These are phyloP conservation scores for Penicillium mononematosum DNA, from an alignment of 495 filamentous ascomycete species.

Conservation along the genomic window DNA sequence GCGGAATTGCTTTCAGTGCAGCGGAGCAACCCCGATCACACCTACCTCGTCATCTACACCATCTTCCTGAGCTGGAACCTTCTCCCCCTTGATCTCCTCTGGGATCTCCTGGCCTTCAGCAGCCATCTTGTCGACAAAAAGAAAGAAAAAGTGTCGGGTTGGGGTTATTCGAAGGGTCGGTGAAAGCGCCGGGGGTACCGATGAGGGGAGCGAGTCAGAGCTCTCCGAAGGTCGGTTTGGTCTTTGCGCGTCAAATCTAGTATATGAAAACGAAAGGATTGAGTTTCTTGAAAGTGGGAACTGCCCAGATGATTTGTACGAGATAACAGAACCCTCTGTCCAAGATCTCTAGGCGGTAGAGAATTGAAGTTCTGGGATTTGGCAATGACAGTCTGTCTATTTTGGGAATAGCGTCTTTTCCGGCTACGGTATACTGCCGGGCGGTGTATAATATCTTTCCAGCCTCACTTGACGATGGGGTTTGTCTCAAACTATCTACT, in stretches of 20 bases:
- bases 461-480: background rate
- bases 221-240: constrained; percentile 15
- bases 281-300: background rate
- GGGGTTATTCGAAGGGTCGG: constrained; percentile 6
- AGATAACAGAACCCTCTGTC: constrained; percentile 22
- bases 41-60: constrained; percentile 49
- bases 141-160: constrained; percentile 1
- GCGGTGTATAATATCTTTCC: background rate
- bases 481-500: background rate
- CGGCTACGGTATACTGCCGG: constrained; percentile 6
- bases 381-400: constrained; percentile 20
- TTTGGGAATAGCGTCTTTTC: constrained; percentile 37
- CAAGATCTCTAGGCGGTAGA: constrained; percentile 19
- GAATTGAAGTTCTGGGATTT: constrained; percentile 20
- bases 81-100: constrained; percentile 41
- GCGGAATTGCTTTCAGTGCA: constrained; percentile 6
- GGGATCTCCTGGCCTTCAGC: constrained; percentile 42
- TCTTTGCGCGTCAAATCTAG: constrained; percentile 1
- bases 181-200: constrained; percentile 11
- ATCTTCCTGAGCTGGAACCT: constrained; percentile 38
- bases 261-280: background rate
- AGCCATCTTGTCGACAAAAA: constrained; percentile 30
- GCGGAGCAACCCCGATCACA: constrained; percentile 5
- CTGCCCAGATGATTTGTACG: background rate
- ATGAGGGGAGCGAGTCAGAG: constrained; percentile 19